Base-by-base conservation (phyloP, 768 basidiomycete species). In the Termitomyces sp. region DNA sequence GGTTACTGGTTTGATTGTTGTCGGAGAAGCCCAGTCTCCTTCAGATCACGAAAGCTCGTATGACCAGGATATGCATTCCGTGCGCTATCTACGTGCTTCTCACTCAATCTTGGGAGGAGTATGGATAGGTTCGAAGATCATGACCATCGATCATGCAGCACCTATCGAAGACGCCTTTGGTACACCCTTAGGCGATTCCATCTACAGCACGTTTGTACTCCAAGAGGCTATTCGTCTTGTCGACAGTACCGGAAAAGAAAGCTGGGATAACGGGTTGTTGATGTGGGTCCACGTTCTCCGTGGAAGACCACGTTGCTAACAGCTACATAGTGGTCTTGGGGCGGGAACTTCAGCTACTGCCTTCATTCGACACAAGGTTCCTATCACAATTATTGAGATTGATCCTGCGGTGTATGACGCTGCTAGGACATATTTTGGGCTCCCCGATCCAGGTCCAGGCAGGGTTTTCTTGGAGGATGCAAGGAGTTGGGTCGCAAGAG, bases 321-420 rank as follows among this genome's bases (percentile, higher is more conserved):
- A 49, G 28, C 21, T 40, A 40, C 56, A 16, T 63, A 97, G 95
- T 69, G 96, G 96, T 11, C 82, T 98, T 32, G 96, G 96, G 19
- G 78, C 83, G 19, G 95, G 96, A 5, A 85, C 91, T 53, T 85
- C 91, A 3, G 87, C 91, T 0, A 81, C 84, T 42, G 79, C 91
- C 0, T 84, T 98, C 61, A 75, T 81, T 46, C 76, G 79, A 25
- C 89, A 91, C 59, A 79, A 79, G 19, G 72, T 95, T 27, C 74
- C 79, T 6, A 86, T 88, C 5, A 91, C 93, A 1, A 81, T 96
- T 47, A 81, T 95, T n/a, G 96, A 98, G 70, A 90, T 96, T 58
- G 96, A 98, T 67, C 91, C 91, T 35, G 87, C 83, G 1, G 94
- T 98, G 21, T 94, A 95, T 67, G 73, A 82, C 14, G 92, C 89